Evolutionary conservation across 2,329 filamentous ascomycete genomes (phyloP).

Genomic region (Exophiala sideris): DNA sequence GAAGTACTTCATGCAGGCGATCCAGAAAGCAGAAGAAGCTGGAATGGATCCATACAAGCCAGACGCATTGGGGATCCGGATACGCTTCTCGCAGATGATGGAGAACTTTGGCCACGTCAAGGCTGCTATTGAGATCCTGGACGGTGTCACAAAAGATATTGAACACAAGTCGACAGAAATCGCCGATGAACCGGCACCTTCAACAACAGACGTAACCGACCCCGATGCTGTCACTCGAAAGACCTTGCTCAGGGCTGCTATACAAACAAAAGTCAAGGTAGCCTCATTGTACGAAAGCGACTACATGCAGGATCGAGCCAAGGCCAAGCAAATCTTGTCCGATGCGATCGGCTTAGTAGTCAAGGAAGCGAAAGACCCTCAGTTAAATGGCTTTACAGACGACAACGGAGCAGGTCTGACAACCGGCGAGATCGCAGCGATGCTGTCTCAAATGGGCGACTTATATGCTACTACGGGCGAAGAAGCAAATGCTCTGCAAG

Average conservation of each 20-base stretch:
- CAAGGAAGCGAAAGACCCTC: conserved; percentile 67
- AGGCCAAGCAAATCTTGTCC: conserved; percentile 70
- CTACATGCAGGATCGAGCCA: conserved; percentile 69
- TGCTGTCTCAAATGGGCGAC: conserved; percentile 28
- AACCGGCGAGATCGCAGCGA: conserved; percentile 37
- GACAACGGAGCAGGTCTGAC: conserved; percentile 38
- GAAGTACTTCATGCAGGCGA: conserved; percentile 76
- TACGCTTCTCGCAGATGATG: conserved; percentile 74
- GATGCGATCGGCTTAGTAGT: conserved; percentile 80
- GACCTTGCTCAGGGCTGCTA: conserved; percentile 23
- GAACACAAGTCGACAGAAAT: conserved; percentile 48
- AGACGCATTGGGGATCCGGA: conserved; percentile 83
- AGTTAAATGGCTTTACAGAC: conserved; percentile 56
- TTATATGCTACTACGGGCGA: conserved; percentile 28
- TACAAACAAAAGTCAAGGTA: conserved; percentile 63
- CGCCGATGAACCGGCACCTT: conserved; percentile 27
- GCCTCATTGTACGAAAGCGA: conserved; percentile 77
- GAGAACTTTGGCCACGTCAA: conserved; percentile 70
- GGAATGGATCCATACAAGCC: conserved; percentile 86
- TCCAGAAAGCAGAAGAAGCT: conserved; percentile 68
- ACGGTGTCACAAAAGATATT: conserved; percentile 70
- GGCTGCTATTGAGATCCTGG: conserved; percentile 71
- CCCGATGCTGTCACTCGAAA: conserved; percentile 6
- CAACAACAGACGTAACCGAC: background rate
- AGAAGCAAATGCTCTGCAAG: conserved; percentile 27